Conservation (phyloP, 441 rosid genomes). For the Bruguiera hainesii region DNA sequence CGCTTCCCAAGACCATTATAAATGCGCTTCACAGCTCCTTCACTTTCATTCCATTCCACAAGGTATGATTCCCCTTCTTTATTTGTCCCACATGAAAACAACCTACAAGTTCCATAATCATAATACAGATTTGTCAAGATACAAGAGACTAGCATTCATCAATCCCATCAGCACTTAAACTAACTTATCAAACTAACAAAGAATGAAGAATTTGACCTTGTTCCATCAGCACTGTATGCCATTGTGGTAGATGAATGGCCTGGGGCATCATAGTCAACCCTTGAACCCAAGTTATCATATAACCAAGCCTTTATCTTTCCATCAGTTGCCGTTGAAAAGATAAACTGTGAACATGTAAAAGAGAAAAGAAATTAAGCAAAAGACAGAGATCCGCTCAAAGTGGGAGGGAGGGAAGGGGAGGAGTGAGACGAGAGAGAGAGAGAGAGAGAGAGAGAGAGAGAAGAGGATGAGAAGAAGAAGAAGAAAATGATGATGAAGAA, state of each 20-base stretch:
- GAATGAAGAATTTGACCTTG: conserved; percentile 40
- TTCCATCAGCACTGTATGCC: conserved; percentile 82
- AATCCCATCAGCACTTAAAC: neutral
- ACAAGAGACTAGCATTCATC: neutral
- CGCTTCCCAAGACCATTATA: conserved; percentile 69
- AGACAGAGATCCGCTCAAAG: too few relatives aligned
- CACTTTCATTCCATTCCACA: conserved; percentile 87
- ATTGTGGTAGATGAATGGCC: conserved; percentile 78
- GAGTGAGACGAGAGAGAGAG: too few relatives aligned
- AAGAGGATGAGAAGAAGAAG: too few relatives aligned
- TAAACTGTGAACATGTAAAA: conserved; percentile 47
- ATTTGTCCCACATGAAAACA: conserved; percentile 76
- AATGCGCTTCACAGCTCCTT: conserved; percentile 66
- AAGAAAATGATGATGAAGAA: too few relatives aligned
- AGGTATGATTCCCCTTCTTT: conserved; percentile 78
- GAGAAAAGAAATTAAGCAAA: neutral
- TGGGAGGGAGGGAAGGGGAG: too few relatives aligned
- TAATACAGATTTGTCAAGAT: neutral
- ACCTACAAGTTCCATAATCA: conserved; percentile 14
- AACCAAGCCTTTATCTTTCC: conserved; percentile 95
- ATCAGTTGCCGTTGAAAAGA: conserved; percentile 85
- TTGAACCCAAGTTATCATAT: conserved; percentile 76
- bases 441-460: too few relatives aligned
- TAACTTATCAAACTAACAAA: neutral
- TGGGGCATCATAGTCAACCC: conserved; percentile 91